Percentiles rank a stretch among this genome's conserved stretches.
Evolutionary conservation across 371 early-diverging fungal genomes (phyloP).

Genomic region (Rhizopus arrhizus): DNA sequence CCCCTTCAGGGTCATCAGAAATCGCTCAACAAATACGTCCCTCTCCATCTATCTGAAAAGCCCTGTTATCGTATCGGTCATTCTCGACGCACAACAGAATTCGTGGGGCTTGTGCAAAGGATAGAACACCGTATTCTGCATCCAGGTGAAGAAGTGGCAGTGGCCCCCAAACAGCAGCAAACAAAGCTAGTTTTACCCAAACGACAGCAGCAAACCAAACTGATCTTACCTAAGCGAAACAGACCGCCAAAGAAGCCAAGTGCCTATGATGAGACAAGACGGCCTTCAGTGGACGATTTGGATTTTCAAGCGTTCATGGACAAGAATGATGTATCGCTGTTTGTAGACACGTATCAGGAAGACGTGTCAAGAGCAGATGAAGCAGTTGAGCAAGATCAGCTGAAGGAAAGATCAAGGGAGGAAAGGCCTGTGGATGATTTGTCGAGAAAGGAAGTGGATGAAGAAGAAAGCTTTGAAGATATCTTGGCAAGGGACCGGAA

Average conservation of each 20-base stretch:
- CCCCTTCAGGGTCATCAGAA: constrained; percentile 3
- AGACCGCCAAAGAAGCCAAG: background rate
- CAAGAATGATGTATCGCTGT: constrained; percentile 2
- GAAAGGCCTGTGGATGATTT: background rate
- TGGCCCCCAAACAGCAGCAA: background rate
- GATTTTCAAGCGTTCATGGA: constrained; percentile 14
- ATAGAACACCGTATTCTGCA: constrained; percentile 44
- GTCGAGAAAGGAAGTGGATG: background rate
- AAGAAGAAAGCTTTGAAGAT: background rate
- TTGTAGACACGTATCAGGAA: background rate
- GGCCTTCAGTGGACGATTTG: background rate
- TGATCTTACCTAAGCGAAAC: constrained; percentile 11
- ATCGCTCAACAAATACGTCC: constrained; percentile 19
- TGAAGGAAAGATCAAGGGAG: background rate
- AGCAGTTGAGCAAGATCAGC: background rate
- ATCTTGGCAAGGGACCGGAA: background rate
- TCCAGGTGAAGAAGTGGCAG: constrained; percentile 7
- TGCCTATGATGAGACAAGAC: background rate
- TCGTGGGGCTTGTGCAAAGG: constrained; percentile 21
- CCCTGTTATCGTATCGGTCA: constrained; percentile 26
- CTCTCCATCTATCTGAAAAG: constrained; percentile 19
- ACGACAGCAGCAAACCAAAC: constrained; percentile 1
- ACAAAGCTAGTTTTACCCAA: constrained; percentile 11
- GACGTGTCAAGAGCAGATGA: background rate
- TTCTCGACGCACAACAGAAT: constrained; percentile 29